phyloP scores from a whole-genome alignment of 495 filamentous ascomycete species.

The Podospora pseudocomata region DNA sequence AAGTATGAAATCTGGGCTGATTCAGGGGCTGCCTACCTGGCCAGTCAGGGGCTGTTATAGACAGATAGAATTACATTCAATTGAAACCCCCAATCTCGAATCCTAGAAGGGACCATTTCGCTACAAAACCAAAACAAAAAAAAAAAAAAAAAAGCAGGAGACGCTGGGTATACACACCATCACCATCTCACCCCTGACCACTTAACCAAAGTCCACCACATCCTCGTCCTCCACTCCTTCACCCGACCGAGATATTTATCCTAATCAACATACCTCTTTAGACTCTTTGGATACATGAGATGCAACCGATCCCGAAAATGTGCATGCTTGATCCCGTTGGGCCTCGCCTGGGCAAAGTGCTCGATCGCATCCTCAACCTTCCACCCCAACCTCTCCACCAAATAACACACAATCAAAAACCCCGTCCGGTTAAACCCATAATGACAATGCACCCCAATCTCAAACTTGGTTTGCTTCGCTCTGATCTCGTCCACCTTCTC shows the following conservation, averaged over 20 bases:
- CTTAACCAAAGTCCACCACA: neutral
- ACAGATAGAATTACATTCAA: neutral
- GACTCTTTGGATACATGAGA: constrained; percentile 60
- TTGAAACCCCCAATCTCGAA: neutral
- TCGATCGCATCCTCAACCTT: constrained; percentile 73
- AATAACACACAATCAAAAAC: constrained; percentile 85
- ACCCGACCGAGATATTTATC: neutral
- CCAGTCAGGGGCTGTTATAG: constrained; percentile 44
- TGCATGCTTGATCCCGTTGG: constrained; percentile 82
- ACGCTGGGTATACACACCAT: neutral
- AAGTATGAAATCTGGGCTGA: constrained; percentile 63
- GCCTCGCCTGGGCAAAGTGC: constrained; percentile 66
- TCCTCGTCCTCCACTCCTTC: too few species aligned
- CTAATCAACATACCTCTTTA: constrained; percentile 25
- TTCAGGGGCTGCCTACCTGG: constrained; percentile 60
- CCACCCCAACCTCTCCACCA: constrained; percentile 76
- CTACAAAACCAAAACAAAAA: neutral
- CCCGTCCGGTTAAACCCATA: constrained; percentile 93
- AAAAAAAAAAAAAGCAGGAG: neutral
- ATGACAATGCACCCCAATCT: constrained; percentile 87
- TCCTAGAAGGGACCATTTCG: neutral
- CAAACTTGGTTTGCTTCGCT: constrained; percentile 37
- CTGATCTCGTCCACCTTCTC: constrained; percentile 69
- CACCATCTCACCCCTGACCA: neutral
- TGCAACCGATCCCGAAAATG: constrained; percentile 87